phyloP scores from a whole-genome alignment of 1,284 basidiomycete genomes.

The Garcileccinum viscosum region DNA sequence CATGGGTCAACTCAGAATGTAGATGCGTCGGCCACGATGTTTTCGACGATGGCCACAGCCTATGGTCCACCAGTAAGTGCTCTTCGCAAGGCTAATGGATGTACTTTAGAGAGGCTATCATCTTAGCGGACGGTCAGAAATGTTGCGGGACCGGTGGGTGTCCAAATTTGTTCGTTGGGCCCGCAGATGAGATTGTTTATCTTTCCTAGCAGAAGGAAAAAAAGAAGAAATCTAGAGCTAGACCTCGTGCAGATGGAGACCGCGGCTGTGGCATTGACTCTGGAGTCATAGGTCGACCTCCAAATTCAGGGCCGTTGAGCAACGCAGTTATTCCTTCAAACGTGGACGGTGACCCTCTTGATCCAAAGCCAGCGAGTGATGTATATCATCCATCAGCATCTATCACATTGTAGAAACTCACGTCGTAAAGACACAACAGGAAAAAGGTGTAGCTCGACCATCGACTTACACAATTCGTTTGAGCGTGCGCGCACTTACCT shows the following conservation, averaged over 20 bases:
- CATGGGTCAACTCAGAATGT: neutral
- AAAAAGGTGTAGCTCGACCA: too few species aligned
- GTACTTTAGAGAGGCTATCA: neutral
- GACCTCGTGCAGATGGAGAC: neutral
- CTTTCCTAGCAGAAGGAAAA: neutral
- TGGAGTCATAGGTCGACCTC: too few species aligned
- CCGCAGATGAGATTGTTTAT: neutral
- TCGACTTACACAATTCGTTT: too few species aligned
- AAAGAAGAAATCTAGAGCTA: neutral
- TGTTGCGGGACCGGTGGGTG: neutral
- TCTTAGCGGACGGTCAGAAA: neutral
- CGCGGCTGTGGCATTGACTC: too few species aligned
- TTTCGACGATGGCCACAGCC: neutral
- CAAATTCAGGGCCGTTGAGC: too few species aligned
- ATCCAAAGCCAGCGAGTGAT: too few species aligned
- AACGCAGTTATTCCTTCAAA: too few species aligned
- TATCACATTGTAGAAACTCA: too few species aligned
- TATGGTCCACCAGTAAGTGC: neutral
- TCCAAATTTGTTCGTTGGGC: neutral
- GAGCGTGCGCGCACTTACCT: neutral
- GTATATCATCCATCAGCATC: too few species aligned
- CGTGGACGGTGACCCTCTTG: too few species aligned
- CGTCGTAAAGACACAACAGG: too few species aligned
- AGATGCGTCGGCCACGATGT: neutral
- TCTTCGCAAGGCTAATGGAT: neutral